Evolutionary conservation across 176 grass and related monocot genomes (phyloP).

Genomic region (Paspalum vaginatum): DNA sequence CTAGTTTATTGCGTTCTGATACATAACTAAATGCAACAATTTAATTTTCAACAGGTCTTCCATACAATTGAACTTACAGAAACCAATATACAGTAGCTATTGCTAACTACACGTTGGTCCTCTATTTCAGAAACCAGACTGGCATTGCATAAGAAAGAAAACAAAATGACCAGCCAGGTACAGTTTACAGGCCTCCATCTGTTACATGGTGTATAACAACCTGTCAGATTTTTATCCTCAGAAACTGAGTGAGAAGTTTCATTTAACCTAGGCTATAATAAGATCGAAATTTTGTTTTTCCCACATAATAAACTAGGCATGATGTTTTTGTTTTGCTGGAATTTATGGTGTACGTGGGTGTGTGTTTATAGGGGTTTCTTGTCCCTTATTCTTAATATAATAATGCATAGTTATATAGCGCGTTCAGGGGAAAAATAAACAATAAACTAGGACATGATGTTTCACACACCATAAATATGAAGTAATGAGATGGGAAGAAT

Average conservation of each 20-base stretch:
- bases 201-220: background rate
- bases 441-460: conserved; percentile 9
- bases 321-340: background rate
- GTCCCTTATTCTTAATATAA: too few species aligned
- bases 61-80: background rate
- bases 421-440: background rate
- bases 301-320: conserved; percentile 14
- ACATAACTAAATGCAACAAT: conserved; percentile 11
- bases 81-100: background rate
- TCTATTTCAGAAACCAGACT: conserved; percentile 30
- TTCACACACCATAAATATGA: background rate
- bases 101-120: background rate
- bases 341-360: too few species aligned
- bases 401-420: too few species aligned
- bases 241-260: conserved; percentile 11
- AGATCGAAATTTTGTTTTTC: background rate
- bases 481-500: conserved; percentile 3
- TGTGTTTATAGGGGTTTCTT: too few species aligned
- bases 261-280: conserved; percentile 7
- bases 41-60: background rate
- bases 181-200: background rate
- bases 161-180: background rate
- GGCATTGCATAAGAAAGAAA: conserved; percentile 21
- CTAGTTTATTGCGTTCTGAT: conserved; percentile 24
- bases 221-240: conserved; percentile 6